These are phyloP conservation scores for Podaxis sp. DNA, from an alignment of 768 basidiomycete species.

Conservation along the genomic window DNA sequence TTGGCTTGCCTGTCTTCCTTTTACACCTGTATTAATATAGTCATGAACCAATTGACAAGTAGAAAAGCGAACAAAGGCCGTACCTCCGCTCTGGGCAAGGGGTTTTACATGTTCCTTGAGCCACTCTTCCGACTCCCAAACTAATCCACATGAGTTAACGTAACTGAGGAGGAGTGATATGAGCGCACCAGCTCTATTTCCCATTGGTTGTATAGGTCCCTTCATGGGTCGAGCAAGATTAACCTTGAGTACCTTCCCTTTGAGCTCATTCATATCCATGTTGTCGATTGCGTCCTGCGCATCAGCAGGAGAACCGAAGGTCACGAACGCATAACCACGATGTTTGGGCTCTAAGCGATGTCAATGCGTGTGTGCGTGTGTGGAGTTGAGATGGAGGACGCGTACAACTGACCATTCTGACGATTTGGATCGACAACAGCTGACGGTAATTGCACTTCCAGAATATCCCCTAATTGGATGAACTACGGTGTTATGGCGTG, in stretches of 20 bases:
- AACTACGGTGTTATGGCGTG: constrained; percentile 9
- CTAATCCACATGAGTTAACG: constrained; percentile 36
- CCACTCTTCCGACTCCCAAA: constrained; percentile 98
- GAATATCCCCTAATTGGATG: constrained; percentile 70
- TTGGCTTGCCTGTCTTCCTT: constrained; percentile 41
- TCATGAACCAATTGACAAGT: background rate
- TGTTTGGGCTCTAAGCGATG: constrained; percentile 64
- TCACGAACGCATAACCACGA: constrained; percentile 93
- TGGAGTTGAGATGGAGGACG: background rate
- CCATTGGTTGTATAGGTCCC: constrained; percentile 57
- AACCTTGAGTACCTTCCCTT: constrained; percentile 73
- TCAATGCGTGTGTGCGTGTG: constrained; percentile 1
- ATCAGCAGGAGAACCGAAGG: constrained; percentile 75
- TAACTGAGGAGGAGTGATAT: background rate
- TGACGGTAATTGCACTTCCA: constrained; percentile 87
- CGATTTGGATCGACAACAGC: constrained; percentile 69
- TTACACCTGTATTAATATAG: constrained; percentile 40
- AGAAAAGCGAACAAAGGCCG: constrained; percentile 18
- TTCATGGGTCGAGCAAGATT: constrained; percentile 86
- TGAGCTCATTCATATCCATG: constrained; percentile 93
- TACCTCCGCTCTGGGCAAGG: constrained; percentile 71
- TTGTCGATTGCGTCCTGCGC: constrained; percentile 98
- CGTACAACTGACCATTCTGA: constrained; percentile 32
- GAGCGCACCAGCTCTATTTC: constrained; percentile 74
- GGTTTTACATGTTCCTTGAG: constrained; percentile 79